Conservation (phyloP, 169 alveolate species). For the Cryptosporidium ryanae region DNA sequence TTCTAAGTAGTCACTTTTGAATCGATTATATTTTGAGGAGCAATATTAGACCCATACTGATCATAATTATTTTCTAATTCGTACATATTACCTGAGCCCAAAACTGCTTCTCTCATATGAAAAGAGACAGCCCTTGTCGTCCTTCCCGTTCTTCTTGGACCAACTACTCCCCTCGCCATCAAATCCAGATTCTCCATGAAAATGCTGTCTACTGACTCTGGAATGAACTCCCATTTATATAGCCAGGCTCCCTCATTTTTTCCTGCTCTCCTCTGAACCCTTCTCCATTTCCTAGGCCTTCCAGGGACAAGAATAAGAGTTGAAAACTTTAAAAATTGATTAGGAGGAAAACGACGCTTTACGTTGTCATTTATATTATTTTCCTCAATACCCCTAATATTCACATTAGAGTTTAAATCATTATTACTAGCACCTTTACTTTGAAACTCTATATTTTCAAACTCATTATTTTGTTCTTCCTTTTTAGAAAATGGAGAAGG, state of each 20-base stretch:
- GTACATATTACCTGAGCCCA: conserved; percentile 26
- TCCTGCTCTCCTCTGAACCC: conserved; percentile 68
- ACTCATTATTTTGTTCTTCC: too few relatives aligned
- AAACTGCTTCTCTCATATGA: conserved; percentile 47
- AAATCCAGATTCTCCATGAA: conserved; percentile 67
- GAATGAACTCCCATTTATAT: conserved; percentile 71
- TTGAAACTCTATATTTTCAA: neutral
- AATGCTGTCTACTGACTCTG: conserved; percentile 49
- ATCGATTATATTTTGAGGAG: neutral
- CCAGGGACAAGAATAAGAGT: conserved; percentile 55
- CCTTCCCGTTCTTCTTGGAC: conserved; percentile 73
- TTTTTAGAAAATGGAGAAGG: too few relatives aligned
- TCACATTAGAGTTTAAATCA: neutral
- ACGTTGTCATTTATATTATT: conserved; percentile 15
- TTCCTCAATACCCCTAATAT: neutral
- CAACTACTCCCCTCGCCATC: conserved; percentile 68
- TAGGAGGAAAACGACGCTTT: conserved; percentile 68
- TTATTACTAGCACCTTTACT: neutral
- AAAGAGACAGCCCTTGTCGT: conserved; percentile 73
- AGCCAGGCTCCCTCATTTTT: conserved; percentile 66
- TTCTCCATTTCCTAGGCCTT: conserved; percentile 68
- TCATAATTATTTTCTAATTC: conserved; percentile 50
- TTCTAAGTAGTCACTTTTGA: too few relatives aligned
- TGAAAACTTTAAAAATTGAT: conserved; percentile 67
- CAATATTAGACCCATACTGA: neutral